A percentile compares a stretch with the other conserved stretches of the same genome.
Evolutionary conservation across 495 filamentous ascomycete species (phyloP).

Genomic region (Penicillium alfredii): DNA sequence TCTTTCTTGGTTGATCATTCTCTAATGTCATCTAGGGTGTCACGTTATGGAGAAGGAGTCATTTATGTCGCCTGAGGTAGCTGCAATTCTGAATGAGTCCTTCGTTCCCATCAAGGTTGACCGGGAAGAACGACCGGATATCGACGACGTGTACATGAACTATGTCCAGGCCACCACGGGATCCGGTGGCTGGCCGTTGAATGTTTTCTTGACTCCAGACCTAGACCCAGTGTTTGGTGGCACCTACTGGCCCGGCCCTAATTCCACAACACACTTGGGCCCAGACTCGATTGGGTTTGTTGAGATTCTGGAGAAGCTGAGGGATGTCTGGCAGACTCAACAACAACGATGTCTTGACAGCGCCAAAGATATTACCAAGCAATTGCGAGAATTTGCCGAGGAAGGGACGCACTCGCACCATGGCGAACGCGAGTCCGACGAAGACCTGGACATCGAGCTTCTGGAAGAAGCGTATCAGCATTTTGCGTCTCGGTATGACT

Average conservation of each 20-base stretch:
- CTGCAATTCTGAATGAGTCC: slow-evolving; percentile 71
- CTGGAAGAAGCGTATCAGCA: slow-evolving; percentile 84
- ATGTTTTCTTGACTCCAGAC: slow-evolving; percentile 91
- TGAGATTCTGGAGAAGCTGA: slow-evolving; percentile 74
- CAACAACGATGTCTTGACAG: slow-evolving; percentile 72
- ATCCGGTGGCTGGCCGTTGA: slow-evolving; percentile 92
- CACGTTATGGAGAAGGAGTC: slow-evolving; percentile 94
- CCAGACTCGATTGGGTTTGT: slow-evolving; percentile 66
- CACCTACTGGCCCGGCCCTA: slow-evolving; percentile 90
- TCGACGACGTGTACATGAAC: slow-evolving; percentile 97
- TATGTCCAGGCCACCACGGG: slow-evolving; percentile 92
- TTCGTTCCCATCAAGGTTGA: slow-evolving; percentile 95
- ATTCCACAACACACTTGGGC: slow-evolving; percentile 39
- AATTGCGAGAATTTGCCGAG: slow-evolving; percentile 78
- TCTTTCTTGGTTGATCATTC: neutral
- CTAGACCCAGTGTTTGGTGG: slow-evolving; percentile 93
- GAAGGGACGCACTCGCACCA: slow-evolving; percentile 67
- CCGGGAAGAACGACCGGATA: slow-evolving; percentile 88
- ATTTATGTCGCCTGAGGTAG: slow-evolving; percentile 77
- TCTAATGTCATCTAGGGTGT: slow-evolving; percentile 54
- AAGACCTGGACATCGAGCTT: slow-evolving; percentile 78
- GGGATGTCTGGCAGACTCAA: slow-evolving; percentile 78
- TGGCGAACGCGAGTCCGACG: slow-evolving; percentile 49
- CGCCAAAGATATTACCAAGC: slow-evolving; percentile 72
- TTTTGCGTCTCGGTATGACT: slow-evolving; percentile 74